Base-by-base conservation (phyloP, 1,284 basidiomycete genomes). In the Laetiporus sulphureus region DNA sequence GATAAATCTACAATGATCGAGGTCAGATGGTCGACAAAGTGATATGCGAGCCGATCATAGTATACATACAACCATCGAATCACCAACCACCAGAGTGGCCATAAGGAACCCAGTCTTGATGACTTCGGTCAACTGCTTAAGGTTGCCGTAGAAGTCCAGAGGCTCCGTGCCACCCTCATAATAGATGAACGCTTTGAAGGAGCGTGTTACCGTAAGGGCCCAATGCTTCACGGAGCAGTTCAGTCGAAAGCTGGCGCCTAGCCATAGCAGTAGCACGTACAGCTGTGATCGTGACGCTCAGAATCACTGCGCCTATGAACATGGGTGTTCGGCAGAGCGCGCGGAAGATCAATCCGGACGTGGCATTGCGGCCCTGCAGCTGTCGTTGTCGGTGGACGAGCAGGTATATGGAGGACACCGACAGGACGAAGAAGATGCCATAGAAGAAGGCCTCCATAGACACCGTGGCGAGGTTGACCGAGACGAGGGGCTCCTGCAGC, bases 1-100 rank as follows among this genome's bases (percentile, higher is more conserved):
- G 51, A 27, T 53, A 42, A 46, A 23, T 42, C 50, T 16, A 13
- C n/a, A n/a, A n/a, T 27, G 24, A n/a, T n/a, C n/a, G n/a, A n/a
- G n/a, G n/a, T n/a, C n/a, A n/a, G n/a, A n/a, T n/a, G 24, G 4
- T 4, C 27, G 6, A 11, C 8, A n/a, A n/a, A n/a, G n/a, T n/a
- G n/a, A n/a, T n/a, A n/a, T n/a, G n/a, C n/a, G n/a, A n/a, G n/a
- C n/a, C n/a, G n/a, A n/a, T n/a, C n/a, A n/a, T n/a, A n/a, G n/a
- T n/a, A n/a, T 20, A 32, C 41, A 4, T 10, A 42, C 41, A 2
- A 42, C 15, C 36, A 43, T 38, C 13, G 29, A 3, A 20, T 43
- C 41, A n/a, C 32, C 31, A 8, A 33, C 19, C 3, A 43, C 21
- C 22, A 38, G 15, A 1, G 36, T 18, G 2, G 23, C 12, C 22